phyloP scores from a whole-genome alignment of 2,329 filamentous ascomycete species.

The Aureobasidium sp. region DNA sequence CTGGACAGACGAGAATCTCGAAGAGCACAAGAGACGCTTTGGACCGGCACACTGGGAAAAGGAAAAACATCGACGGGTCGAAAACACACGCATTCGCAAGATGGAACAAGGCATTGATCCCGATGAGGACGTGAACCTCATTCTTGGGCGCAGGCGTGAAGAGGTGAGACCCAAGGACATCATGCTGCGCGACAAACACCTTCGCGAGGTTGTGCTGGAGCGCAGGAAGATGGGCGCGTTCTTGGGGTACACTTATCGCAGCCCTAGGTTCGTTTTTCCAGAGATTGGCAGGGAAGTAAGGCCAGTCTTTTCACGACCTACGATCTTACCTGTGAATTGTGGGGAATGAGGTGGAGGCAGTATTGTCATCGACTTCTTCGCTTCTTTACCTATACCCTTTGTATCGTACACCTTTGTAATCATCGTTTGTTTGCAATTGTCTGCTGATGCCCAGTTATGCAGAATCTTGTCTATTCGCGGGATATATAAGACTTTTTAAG shows the following conservation, averaged over 20 bases:
- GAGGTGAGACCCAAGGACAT: slow-evolving; percentile 78
- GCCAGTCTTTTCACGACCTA: slow-evolving; percentile 10
- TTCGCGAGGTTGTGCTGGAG: slow-evolving; percentile 63
- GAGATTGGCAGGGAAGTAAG: neutral
- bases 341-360: neutral
- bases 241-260: slow-evolving; percentile 77
- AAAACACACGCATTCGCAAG: slow-evolving; percentile 23
- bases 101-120: neutral
- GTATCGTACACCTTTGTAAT: neutral
- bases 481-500: slow-evolving; percentile 1
- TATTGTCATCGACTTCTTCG: neutral
- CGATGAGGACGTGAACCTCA: neutral
- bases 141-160: slow-evolving; percentile 49
- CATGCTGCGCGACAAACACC: slow-evolving; percentile 64
- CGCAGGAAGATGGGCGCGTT: slow-evolving; percentile 79
- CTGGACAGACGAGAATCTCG: slow-evolving; percentile 25
- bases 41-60: slow-evolving; percentile 25
- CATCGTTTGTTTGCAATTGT: neutral
- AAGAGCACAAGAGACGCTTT: slow-evolving; percentile 27
- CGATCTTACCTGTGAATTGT: slow-evolving; percentile 7
- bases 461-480: neutral
- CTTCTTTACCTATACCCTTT: slow-evolving; percentile 6
- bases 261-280: slow-evolving; percentile 7
- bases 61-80: slow-evolving; percentile 25
- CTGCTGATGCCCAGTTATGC: neutral